A percentile compares a stretch with the other conserved stretches of the same genome.
These are phyloP conservation scores for Leishmania arabica DNA, from an alignment of 208 protist species.

Conservation along the genomic window DNA sequence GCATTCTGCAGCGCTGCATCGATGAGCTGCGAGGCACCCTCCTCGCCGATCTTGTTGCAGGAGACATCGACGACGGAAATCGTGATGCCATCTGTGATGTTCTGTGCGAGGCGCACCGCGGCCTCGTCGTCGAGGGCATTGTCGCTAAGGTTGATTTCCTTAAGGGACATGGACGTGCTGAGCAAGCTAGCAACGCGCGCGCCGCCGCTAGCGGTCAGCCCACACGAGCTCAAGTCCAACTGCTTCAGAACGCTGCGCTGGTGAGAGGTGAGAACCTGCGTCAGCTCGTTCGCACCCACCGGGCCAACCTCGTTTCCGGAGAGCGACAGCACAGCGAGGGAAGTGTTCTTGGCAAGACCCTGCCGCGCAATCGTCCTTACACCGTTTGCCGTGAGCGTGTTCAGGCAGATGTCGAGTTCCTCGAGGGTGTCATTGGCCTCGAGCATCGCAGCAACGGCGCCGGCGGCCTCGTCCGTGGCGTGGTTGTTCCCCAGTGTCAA, in stretches of 20 bases:
- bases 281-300: conserved; percentile 68
- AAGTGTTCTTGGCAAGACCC: conserved; percentile 72
- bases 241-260: conserved; percentile 54
- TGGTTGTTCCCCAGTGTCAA: conserved; percentile 86
- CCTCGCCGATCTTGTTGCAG: conserved; percentile 73
- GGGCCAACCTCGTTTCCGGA: conserved; percentile 77
- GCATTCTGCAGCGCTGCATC: conserved; percentile 73
- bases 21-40: conserved; percentile 71
- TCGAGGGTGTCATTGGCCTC: conserved; percentile 70
- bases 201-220: conserved; percentile 59
- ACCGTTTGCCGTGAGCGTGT: conserved; percentile 65
- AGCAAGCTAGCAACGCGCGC: conserved; percentile 76
- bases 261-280: conserved; percentile 51
- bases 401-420: conserved; percentile 78
- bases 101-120: conserved; percentile 61
- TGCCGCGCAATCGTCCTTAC: conserved; percentile 52
- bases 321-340: conserved; percentile 54
- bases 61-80: conserved; percentile 72
- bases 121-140: conserved; percentile 86
- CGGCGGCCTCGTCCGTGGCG: conserved; percentile 64
- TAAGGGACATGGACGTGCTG: conserved; percentile 57
- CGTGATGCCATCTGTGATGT: conserved; percentile 64
- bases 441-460: conserved; percentile 71
- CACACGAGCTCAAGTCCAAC: conserved; percentile 79
- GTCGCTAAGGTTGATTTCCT: conserved; percentile 78